Base-by-base conservation (phyloP, 1,139 yeast species). In the Yamadazyma friedrichii region DNA sequence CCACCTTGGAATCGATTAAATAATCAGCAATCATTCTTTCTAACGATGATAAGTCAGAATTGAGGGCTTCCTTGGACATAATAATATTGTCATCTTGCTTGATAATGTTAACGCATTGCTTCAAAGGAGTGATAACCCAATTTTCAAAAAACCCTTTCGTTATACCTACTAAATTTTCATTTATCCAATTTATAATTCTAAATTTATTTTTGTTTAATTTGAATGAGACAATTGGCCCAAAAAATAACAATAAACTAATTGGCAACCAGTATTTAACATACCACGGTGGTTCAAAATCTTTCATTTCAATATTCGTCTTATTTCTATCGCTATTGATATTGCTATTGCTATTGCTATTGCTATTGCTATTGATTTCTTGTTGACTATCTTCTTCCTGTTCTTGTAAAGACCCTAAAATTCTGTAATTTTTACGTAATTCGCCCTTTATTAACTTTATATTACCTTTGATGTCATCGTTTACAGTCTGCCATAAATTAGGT, bases 21-120 rank as follows among this genome's bases (percentile, higher is more conserved):
- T 85, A 88, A 44, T 86, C 94, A 20, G 80, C 66, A 4, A 89
- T 88, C 98, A 93, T 93, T 43, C 96, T 64, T 54, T 88, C 93
- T 42, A 93, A 70, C 2, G 96, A 86, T 38, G 80, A 78, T 48
- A 88, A 66, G 54, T 91, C 98, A 0, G 94, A 80, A 39, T 76
- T 74, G 15, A 93, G 68, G 1, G 96, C 84, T 46, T 87, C 85
- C 54, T 84, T 84, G 8, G 94, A 81, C 61, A 88, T 82, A 25
- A 93, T 79, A 2, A 83, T 78, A 38, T 72, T 70, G 27, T 82
- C 83, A 57, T 91, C 97, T 58, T 88, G 94, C 42, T 95, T 76
- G 20, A 93, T 82, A 0, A 95, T 88, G 39, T 79, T 76, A 50
- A 88, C 65, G 54, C 93, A 84, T 51, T 86, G 84, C 37, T 69